Evolutionary conservation across 257 asterid species (phyloP).

Genomic region (Rehmannia glutinosa): DNA sequence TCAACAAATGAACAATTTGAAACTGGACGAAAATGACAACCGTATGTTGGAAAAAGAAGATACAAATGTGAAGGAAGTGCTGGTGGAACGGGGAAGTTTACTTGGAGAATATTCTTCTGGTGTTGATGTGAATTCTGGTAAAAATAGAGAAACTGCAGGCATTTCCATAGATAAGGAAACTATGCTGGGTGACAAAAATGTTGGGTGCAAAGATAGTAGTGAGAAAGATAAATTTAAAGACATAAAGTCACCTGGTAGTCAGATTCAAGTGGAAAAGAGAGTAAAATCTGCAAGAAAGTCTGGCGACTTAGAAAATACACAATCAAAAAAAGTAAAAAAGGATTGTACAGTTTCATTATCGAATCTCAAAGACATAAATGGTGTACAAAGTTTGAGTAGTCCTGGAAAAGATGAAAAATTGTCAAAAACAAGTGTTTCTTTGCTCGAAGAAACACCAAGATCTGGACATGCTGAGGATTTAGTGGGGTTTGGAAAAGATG

Average conservation of each 20-base stretch:
- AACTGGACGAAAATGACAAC: conserved; percentile 17
- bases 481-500: not conserved
- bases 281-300: conserved; percentile 29
- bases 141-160: conserved; percentile 14
- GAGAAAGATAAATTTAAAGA: conserved; percentile 20
- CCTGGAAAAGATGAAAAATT: conserved; percentile 20
- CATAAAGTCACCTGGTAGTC: conserved; percentile 7
- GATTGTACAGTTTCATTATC: conserved; percentile 20
- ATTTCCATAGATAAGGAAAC: conserved; percentile 4
- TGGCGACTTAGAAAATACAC: conserved; percentile 26
- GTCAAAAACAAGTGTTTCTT: not conserved
- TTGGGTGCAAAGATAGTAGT: conserved; percentile 2
- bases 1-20: conserved; percentile 28
- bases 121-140: conserved; percentile 10
- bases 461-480: conserved; percentile 18
- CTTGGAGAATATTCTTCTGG: conserved; percentile 19
- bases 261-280: conserved; percentile 26
- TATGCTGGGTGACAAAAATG: conserved; percentile 19
- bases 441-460: not conserved
- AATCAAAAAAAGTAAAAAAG: conserved; percentile 33
- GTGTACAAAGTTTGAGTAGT: conserved; percentile 13
- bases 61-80: conserved; percentile 20
- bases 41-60: conserved; percentile 18
- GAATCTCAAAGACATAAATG: conserved; percentile 20
- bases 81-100: conserved; percentile 18